Conservation (phyloP, 768 basidiomycete species). For the Austroboletus festivus region DNA sequence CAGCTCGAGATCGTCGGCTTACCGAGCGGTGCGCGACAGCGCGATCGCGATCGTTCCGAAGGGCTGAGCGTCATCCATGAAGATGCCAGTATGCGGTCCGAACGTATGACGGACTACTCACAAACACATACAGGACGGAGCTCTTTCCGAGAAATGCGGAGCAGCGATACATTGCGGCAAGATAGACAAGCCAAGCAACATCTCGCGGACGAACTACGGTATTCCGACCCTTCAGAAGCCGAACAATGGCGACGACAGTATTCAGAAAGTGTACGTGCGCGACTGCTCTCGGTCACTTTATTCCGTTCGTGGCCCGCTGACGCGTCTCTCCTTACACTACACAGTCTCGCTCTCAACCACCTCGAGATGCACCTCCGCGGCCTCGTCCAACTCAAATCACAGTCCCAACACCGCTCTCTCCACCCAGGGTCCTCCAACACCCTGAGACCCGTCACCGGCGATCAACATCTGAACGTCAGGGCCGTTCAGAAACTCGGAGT, state of each 20-base stretch:
- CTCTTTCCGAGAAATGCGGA: conserved; percentile 13
- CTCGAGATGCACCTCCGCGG: conserved; percentile 9
- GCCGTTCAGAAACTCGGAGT: conserved; percentile 17
- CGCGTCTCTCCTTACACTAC: background rate
- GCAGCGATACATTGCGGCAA: conserved; percentile 15
- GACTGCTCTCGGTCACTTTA: background rate
- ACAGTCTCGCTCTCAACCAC: conserved; percentile 20
- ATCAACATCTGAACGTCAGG: conserved; percentile 24
- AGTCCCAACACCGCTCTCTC: conserved; percentile 27
- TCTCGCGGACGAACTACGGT: conserved; percentile 34
- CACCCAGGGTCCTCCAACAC: conserved; percentile 16
- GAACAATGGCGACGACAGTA: conserved; percentile 32
- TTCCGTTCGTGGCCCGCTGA: no score
- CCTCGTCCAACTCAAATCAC: conserved; percentile 21
- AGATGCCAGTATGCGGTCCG: conserved; percentile 29
- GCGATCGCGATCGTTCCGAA: conserved; percentile 22
- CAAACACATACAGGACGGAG: conserved; percentile 18
- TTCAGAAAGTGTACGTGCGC: conserved; percentile 11
- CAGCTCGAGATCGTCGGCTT: conserved; percentile 32
- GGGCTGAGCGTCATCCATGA: conserved; percentile 33
- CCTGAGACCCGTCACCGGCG: conserved; percentile 17
- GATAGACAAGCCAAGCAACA: conserved; percentile 26
- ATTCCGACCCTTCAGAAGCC: conserved; percentile 30
- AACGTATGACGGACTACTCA: conserved; percentile 22
- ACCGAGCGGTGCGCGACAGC: conserved; percentile 17